A percentile compares a stretch with the other conserved stretches of the same genome.
phyloP scores from a whole-genome alignment of 495 filamentous ascomycete genomes.

The Amphirosellinia nigrospora region DNA sequence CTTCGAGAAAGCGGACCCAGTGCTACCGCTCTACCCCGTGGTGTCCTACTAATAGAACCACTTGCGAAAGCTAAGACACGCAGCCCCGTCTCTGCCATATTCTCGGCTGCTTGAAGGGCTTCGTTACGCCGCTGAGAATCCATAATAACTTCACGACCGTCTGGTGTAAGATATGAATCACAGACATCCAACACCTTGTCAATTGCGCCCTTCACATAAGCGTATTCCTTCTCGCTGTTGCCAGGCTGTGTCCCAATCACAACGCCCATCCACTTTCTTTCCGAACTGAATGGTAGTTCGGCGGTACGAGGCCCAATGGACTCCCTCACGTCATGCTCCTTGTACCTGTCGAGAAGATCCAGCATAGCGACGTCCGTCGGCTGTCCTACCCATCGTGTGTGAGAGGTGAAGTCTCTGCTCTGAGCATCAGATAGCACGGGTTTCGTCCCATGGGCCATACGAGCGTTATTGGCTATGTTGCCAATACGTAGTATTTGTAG shows the following conservation, averaged over 20 bases:
- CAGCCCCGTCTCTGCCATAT: slow-evolving; percentile 91
- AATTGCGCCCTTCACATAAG: slow-evolving; percentile 93
- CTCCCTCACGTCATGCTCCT: slow-evolving; percentile 87
- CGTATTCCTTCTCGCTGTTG: slow-evolving; percentile 66
- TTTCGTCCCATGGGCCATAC: slow-evolving; percentile 73
- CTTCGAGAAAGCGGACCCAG: slow-evolving; percentile 34
- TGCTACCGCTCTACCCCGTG: slow-evolving; percentile 40
- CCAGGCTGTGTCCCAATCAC: slow-evolving; percentile 69
- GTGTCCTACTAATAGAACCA: slow-evolving; percentile 57
- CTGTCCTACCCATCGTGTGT: slow-evolving; percentile 94
- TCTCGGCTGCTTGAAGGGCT: slow-evolving; percentile 80
- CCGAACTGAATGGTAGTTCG: slow-evolving; percentile 94
- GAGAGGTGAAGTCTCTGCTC: slow-evolving; percentile 61
- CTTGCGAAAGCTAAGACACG: slow-evolving; percentile 92
- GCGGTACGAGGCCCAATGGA: slow-evolving; percentile 76
- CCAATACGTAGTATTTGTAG: slow-evolving; percentile 83
- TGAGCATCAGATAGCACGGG: slow-evolving; percentile 80
- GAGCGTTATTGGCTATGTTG: slow-evolving; percentile 95
- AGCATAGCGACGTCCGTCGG: slow-evolving; percentile 96
- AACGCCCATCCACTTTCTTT: slow-evolving; percentile 99
- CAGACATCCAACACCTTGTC: slow-evolving; percentile 86
- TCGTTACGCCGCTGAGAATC: slow-evolving; percentile 77
- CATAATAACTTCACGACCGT: slow-evolving; percentile 85
- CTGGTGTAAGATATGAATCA: slow-evolving; percentile 86
- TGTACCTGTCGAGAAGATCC: slow-evolving; percentile 87